Conservation (phyloP, 1,284 basidiomycete species). For the Veloboletus limbatus region DNA sequence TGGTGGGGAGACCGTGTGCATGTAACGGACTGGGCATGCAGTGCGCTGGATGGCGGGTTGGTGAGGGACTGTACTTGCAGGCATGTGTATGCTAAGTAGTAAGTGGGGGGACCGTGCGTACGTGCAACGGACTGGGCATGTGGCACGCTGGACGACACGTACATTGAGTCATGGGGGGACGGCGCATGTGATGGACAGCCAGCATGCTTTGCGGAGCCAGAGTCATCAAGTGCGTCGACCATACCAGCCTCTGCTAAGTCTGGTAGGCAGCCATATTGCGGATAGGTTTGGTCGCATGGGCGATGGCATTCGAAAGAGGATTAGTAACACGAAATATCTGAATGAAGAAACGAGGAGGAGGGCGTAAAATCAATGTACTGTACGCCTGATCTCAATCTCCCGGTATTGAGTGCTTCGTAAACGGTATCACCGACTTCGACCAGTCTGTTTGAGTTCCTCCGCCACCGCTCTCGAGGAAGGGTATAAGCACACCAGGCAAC, state of each 20-base stretch:
- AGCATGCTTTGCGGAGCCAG: constrained; percentile 87
- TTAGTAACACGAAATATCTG: constrained; percentile 79
- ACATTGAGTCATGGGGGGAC: too few species aligned
- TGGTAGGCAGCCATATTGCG: constrained; percentile 97
- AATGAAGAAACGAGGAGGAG: constrained; percentile 4
- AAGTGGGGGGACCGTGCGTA: too few species aligned
- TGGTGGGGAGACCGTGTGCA: too few species aligned
- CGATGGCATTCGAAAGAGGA: constrained; percentile 76
- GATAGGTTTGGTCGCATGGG: constrained; percentile 85
- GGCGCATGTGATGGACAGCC: too few species aligned
- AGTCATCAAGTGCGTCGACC: constrained; percentile 92
- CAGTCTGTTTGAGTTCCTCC: too few species aligned
- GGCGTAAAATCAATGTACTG: constrained; percentile 45
- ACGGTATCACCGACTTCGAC: constrained; percentile 95
- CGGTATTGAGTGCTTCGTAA: constrained; percentile 81
- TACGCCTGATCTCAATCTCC: constrained; percentile 89
- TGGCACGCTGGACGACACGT: too few species aligned
- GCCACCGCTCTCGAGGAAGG: constrained; percentile 88
- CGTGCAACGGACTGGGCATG: too few species aligned
- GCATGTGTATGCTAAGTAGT: too few species aligned
- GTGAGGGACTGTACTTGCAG: too few species aligned
- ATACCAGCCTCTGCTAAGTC: constrained; percentile 85
- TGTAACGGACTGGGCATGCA: too few species aligned
- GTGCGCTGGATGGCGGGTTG: too few species aligned
- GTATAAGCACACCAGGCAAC: too few species aligned